Base-by-base conservation (phyloP, 768 basidiomycete species). In the Serpula lacrymans region DNA sequence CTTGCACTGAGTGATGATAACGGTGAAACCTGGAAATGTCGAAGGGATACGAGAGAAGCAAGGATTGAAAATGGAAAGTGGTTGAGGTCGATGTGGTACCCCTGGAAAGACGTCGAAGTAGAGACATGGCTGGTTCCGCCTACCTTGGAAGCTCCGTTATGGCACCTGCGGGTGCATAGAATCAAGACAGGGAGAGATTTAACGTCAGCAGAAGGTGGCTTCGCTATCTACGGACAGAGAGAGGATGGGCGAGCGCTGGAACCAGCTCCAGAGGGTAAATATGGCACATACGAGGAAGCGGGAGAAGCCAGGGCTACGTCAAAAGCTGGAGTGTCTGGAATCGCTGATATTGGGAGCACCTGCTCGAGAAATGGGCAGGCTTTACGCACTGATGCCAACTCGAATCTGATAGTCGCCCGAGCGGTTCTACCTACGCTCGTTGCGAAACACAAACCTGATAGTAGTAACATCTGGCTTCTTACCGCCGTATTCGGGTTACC, bases 111-210 rank as follows among this genome's bases (percentile, higher is more conserved):
- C 56, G 82, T 84, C 22, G 67, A 74, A 42, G 78, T 88, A 32
- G 84, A 86, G 63, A 88, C 85, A 17, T 84, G 79, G 80, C 70
- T 87, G 12, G 64, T 85, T 6, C 84, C 84, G 2, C 84, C 86
- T 3, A 69, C 72, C 27, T 42, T 53, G 12, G 73, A 64, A 4
- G 67, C 77, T 6, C 78, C 81, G 3, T 63, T 78, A 14, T 87
- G 83, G 83, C 83, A 88, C 52, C 53, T 85, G 22, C 72, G 84
- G 6, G 69, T 84, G 1, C 84, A 87, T 59, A 72, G 82, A 46
- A 68, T 87, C 48, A 65, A 62, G 37, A 72, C 74, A 4, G 72
- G 58, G 16, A 64, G 80, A n/a, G 51, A 53, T 21, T 64, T 88
- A 12, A 59, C 60, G 13, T 74, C 77, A 7, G 80, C 83, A 0